Percentiles rank a stretch among this genome's conserved stretches.
Conservation (phyloP, 2,329 filamentous ascomycete species). For the Domatiomyces globalis region DNA sequence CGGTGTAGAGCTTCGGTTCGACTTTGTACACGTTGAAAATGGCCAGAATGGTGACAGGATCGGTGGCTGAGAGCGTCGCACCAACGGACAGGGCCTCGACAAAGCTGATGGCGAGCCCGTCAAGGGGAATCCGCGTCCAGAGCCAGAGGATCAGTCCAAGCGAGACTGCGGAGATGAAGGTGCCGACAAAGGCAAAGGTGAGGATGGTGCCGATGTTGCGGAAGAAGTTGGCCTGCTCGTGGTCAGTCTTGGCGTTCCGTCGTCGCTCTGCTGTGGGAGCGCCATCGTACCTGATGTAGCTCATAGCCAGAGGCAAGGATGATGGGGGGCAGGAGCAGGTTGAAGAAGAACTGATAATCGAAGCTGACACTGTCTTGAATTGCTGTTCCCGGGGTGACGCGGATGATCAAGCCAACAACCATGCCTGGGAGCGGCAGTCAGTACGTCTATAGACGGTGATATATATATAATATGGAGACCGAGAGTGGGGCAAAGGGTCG, state of each 20-base stretch:
- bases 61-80: conserved; percentile 88
- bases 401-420: conserved; percentile 80
- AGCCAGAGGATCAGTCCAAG: conserved; percentile 77
- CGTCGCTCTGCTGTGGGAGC: neutral
- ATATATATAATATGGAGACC: neutral
- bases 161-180: conserved; percentile 92
- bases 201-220: conserved; percentile 94
- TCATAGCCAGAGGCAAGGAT: conserved; percentile 96
- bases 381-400: conserved; percentile 64
- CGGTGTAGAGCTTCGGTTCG: conserved; percentile 93
- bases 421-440: conserved; percentile 49
- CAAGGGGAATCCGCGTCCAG: conserved; percentile 75
- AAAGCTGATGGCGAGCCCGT: conserved; percentile 74
- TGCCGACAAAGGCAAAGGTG: conserved; percentile 93
- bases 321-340: conserved; percentile 92
- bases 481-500: neutral
- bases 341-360: conserved; percentile 99
- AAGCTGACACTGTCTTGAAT: conserved; percentile 89
- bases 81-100: conserved; percentile 94
- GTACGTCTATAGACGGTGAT: neutral
- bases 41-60: conserved; percentile 92
- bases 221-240: conserved; percentile 72
- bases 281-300: conserved; percentile 56
- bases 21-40: conserved; percentile 99
- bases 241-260: neutral